Evolutionary conservation across 2,329 filamentous ascomycete species (phyloP), one percentile per base, ranked within the genome.

Genomic region (Curvularia eragrostidis): DNA sequence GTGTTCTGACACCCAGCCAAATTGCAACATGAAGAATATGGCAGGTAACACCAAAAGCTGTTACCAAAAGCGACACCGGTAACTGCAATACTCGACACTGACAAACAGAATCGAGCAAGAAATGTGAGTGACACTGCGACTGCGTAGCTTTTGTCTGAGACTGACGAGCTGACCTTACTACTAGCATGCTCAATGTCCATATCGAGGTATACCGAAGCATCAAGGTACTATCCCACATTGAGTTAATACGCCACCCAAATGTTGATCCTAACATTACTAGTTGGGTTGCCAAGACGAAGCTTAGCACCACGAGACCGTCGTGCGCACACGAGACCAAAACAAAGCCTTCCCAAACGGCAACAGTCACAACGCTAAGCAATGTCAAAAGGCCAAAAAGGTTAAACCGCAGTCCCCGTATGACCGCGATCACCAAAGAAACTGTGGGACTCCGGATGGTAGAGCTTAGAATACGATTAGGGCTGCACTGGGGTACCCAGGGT

Each of bases 241-340:
- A 19, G 49, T 15, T 43, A 36, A 36, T 44, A 12, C 48, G 19
- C 26, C 39, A 12, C 12, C 10, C 30, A 28, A 44, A 36, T 24
- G 30, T 34, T 34, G 13, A 34, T 34, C 10, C 39, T 44, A 52
- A 43, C 34, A 30, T 24, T 36, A 12, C 18, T 52, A 52, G 39
- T 32, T 39, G 13, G 28, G 18, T 24, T 34, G 39, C 39, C 49
- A 19, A 52, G 28, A 28, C 28, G 39, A 43, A 44, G 39, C 49
- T 52, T 44, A 52, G 41, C 30, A 52, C 32, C 50, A 52, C 41
- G 50, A 36, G 50, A 52, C 44, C 49, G 28, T 34, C 30, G n/a
- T 43, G 39, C 39, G 49, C 21, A 43, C 49, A 52, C 49, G 49
- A 52, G 49, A 52, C 49, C 50, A 36, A 46, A 46, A 52, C 30